Conservation (phyloP, 305 asterid species). For the Fraxinus nigra region DNA sequence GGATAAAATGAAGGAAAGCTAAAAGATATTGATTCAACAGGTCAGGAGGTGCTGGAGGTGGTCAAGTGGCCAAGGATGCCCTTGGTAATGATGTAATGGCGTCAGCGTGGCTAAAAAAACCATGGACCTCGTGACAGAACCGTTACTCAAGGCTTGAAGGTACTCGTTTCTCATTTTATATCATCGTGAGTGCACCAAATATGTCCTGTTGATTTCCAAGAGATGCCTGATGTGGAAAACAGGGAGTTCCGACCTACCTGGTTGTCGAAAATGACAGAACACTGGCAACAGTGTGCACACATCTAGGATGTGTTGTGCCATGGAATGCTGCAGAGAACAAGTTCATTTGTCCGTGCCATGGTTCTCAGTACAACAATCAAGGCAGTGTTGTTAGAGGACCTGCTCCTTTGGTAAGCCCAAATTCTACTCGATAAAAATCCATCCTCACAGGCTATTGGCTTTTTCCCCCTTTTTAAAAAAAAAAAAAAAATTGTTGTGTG, state of each 20-base stretch:
- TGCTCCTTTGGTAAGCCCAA: conserved; percentile 70
- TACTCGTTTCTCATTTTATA: conserved; percentile 15
- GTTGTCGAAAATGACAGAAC: conserved; percentile 84
- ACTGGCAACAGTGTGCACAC: conserved; percentile 83
- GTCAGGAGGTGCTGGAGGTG: conserved; percentile 44
- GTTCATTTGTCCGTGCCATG: conserved; percentile 95
- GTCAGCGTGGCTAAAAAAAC: conserved; percentile 46
- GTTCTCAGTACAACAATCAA: conserved; percentile 88
- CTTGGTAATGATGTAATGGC: conserved; percentile 76
- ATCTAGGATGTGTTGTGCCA: conserved; percentile 94
- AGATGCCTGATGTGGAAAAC: background rate
- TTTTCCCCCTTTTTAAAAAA: background rate
- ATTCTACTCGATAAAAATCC: background rate
- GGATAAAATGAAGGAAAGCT: too few relatives aligned
- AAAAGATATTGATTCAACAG: conserved; percentile 32
- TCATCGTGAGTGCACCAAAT: background rate
- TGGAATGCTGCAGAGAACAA: conserved; percentile 85
- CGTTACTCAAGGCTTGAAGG: conserved; percentile 87
- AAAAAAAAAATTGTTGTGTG: background rate
- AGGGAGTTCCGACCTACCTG: conserved; percentile 93
- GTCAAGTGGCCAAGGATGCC: conserved; percentile 75
- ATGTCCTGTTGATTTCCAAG: background rate
- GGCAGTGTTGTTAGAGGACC: conserved; percentile 92
- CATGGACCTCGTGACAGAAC: conserved; percentile 88
- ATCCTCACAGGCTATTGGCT: too few relatives aligned